phyloP scores from a whole-genome alignment of 768 basidiomycete species.

The Mycena polygramma region DNA sequence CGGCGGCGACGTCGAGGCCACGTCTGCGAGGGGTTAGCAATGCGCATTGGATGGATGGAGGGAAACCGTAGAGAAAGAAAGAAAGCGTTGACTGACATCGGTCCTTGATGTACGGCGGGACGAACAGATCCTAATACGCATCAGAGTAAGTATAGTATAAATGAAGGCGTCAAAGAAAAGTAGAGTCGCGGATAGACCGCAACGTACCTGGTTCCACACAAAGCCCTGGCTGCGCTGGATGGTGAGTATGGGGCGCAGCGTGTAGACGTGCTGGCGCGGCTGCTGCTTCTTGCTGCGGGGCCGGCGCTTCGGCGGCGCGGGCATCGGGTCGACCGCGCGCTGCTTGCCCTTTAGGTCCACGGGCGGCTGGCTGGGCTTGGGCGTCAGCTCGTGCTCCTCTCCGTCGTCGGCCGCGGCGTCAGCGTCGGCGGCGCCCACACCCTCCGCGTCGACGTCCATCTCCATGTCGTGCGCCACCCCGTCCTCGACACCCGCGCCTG shows the following conservation, averaged over 20 bases:
- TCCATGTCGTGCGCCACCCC: slow-evolving; percentile 64
- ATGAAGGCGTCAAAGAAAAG: slow-evolving; percentile 1
- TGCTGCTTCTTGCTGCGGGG: slow-evolving; percentile 61
- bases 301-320: slow-evolving; percentile 58
- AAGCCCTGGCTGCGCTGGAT: slow-evolving; percentile 91
- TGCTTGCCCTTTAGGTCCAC: slow-evolving; percentile 77
- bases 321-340: slow-evolving; percentile 78
- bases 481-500: slow-evolving; percentile 43
- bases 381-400: too few species aligned
- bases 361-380: too few species aligned
- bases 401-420: slow-evolving; percentile 4
- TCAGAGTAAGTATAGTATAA: slow-evolving; percentile 61
- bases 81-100: slow-evolving; percentile 72
- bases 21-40: slow-evolving; percentile 58
- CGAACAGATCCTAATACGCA: slow-evolving; percentile 77
- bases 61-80: not conserved
- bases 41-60: too few species aligned
- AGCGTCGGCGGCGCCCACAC: slow-evolving; percentile 56
- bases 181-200: slow-evolving; percentile 58
- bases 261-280: slow-evolving; percentile 57
- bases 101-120: slow-evolving; percentile 92
- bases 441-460: slow-evolving; percentile 63
- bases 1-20: slow-evolving; percentile 87
- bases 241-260: slow-evolving; percentile 85
- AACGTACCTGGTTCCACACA: slow-evolving; percentile 89